Evolutionary conservation across 2,329 filamentous ascomycete genomes (phyloP), one percentile per base, ranked within the genome.

Genomic region (Fusarium sulawesiense): DNA sequence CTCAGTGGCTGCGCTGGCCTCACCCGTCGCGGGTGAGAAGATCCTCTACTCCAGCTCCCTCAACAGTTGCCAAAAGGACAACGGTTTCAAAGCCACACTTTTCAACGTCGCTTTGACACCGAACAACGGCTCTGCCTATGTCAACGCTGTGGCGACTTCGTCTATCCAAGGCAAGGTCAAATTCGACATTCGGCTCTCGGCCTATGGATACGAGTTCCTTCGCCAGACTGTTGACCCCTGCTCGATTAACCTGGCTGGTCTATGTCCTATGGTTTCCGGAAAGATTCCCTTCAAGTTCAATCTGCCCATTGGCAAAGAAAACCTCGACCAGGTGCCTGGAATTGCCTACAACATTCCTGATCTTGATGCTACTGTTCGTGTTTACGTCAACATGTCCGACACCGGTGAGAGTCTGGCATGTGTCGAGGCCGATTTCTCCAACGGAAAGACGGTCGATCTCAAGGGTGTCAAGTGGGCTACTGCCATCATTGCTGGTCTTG

Each of bases 291-390:
- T 97, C 76, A 86, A 76, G 34, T 93, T 93, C 76, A 92, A 92
- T 75, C 78, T 95, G 37, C 79, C 83, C 4, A 81, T 96, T 50
- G 81, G 84, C 12, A 73, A 80, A 14, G 82, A 85, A 27, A 87
- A 91, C 41, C 82, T 93, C 63, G 81, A 83, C 25, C 80, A 87
- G 56, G 90, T 98, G 75, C 94, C 94, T 61, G 88, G 88, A 50
- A 95, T 98, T 76, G 92, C 93, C 55, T 98, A 96, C 82, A 91
- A 87, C 53, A 92, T 98, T 45, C 94, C 94, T 50, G 95, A 98
- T 84, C 86, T 98, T 56, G 95, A 98, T 80, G 94, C 93, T 66
- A 91, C 89, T 54, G 92, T 97, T 54, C 89, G 88, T 75, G 89
- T 98, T 75, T 91, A 90, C 75, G 93, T 98, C 84, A 95, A 93